Percentiles rank a stretch among this genome's conserved stretches.
Evolutionary conservation across 768 basidiomycete species (phyloP).

Genomic region (Gautieria morchelliformis): DNA sequence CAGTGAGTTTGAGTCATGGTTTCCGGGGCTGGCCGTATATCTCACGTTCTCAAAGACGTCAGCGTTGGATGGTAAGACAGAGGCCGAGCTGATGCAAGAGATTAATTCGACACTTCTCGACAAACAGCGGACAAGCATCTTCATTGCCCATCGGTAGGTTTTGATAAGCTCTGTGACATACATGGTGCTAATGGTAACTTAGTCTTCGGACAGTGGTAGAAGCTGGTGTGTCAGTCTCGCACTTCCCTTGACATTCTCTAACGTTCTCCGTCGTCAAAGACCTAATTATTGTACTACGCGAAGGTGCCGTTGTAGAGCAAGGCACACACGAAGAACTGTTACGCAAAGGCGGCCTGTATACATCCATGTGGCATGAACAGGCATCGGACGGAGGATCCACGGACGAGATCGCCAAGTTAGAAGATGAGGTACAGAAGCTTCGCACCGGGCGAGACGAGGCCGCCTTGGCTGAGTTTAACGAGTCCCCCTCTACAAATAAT

Average conservation of each 20-base stretch:
- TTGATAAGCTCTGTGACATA: neutral
- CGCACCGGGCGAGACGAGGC: neutral
- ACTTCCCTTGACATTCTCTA: constrained; percentile 8
- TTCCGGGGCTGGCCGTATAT: neutral
- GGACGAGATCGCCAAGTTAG: constrained; percentile 3
- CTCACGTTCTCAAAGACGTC: constrained; percentile 55
- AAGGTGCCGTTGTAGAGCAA: constrained; percentile 86
- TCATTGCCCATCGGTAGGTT: constrained; percentile 79
- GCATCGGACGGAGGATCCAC: constrained; percentile 21
- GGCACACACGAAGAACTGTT: constrained; percentile 89
- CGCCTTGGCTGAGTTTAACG: neutral
- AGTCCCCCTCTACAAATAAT: neutral
- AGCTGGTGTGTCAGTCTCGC: constrained; percentile 44
- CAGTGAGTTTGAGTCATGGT: constrained; percentile 42
- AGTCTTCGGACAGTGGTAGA: constrained; percentile 79
- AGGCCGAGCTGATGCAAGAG: constrained; percentile 90
- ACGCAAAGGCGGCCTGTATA: constrained; percentile 57
- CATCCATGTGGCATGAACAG: constrained; percentile 78
- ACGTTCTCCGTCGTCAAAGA: constrained; percentile 36
- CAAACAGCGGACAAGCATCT: constrained; percentile 83
- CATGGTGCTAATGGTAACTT: neutral
- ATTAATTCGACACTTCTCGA: constrained; percentile 73
- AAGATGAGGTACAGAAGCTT: constrained; percentile 1
- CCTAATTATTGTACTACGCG: constrained; percentile 85
- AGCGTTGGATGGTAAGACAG: constrained; percentile 90